Conservation (phyloP, 2,329 filamentous ascomycete species). For the Biscogniauxia marginata region DNA sequence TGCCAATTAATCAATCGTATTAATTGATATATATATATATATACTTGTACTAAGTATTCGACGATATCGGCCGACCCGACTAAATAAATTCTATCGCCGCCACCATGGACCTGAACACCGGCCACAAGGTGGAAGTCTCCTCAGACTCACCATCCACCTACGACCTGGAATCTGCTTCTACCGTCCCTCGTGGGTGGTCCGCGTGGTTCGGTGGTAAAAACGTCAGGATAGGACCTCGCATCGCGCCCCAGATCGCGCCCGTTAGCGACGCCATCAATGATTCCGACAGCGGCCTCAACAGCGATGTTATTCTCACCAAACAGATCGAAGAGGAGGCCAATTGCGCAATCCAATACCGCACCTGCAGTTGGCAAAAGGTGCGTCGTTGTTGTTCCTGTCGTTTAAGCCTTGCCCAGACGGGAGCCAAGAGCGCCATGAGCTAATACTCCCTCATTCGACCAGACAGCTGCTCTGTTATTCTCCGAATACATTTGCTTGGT, state of each 20-base stretch:
- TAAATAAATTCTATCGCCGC: neutral
- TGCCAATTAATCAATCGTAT: too few species aligned
- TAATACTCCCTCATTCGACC: conserved; percentile 5
- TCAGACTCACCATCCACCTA: conserved; percentile 20
- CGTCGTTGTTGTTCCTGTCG: too few species aligned
- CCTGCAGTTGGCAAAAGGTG: conserved; percentile 90
- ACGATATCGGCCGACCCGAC: too few species aligned
- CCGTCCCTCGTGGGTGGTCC: conserved; percentile 31
- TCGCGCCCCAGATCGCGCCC: conserved; percentile 41
- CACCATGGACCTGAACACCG: conserved; percentile 3
- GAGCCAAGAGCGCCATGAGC: conserved; percentile 11
- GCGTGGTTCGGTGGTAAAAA: conserved; percentile 39
- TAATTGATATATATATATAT: too few species aligned
- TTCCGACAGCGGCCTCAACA: conserved; percentile 46
- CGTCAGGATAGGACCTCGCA: conserved; percentile 50
- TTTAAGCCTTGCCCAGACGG: conserved; percentile 7
- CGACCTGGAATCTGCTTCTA: conserved; percentile 52
- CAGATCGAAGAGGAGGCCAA: conserved; percentile 77
- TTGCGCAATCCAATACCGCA: conserved; percentile 84
- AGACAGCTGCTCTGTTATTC: conserved; percentile 86
- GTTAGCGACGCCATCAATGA: conserved; percentile 19
- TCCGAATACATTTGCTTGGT: conserved; percentile 90
- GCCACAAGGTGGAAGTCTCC: conserved; percentile 20
- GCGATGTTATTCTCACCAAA: conserved; percentile 50
- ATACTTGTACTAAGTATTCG: too few species aligned